Percentiles rank a stretch among this genome's conserved stretches.
phyloP scores from a whole-genome alignment of 352 stramenopile species.

The Pythium chondricola region DNA sequence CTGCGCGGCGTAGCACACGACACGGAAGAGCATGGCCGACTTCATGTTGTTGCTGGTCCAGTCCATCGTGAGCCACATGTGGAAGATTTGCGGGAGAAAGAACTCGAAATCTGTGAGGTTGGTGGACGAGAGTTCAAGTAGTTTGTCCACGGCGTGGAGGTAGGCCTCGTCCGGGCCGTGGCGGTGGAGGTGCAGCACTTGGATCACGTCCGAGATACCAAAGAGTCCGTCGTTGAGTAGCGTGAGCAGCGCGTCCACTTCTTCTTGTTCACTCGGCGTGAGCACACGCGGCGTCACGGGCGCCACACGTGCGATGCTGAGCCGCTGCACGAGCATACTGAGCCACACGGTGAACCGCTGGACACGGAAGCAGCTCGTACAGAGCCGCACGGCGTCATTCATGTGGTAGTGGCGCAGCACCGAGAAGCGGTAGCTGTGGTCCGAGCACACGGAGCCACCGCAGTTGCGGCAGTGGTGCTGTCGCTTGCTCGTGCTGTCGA shows the following conservation, averaged over 20 bases:
- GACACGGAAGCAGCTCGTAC: constrained; percentile 67
- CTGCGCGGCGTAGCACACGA: constrained; percentile 63
- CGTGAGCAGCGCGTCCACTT: constrained; percentile 42
- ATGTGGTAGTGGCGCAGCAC: constrained; percentile 58
- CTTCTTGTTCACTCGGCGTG: constrained; percentile 49
- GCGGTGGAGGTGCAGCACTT: constrained; percentile 76
- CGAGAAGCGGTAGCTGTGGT: constrained; percentile 71
- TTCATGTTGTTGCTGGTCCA: constrained; percentile 72
- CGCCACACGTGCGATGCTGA: constrained; percentile 44
- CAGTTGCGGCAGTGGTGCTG: constrained; percentile 84
- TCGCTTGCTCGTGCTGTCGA: constrained; percentile 61
- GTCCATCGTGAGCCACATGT: constrained; percentile 80
- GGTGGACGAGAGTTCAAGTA: constrained; percentile 50
- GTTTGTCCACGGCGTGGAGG: constrained; percentile 54
- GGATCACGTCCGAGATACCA: constrained; percentile 73
- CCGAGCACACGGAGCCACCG: constrained; percentile 68
- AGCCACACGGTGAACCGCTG: constrained; percentile 63
- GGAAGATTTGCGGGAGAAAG: constrained; percentile 78
- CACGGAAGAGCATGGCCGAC: constrained; percentile 62
- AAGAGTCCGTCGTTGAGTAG: constrained; percentile 51
- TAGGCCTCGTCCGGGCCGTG: constrained; percentile 74
- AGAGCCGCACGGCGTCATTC: constrained; percentile 58
- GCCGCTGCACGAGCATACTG: constrained; percentile 57
- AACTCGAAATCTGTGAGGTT: constrained; percentile 82
- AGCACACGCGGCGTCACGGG: constrained; percentile 27